Percentiles rank a stretch among this genome's conserved stretches.
These are phyloP conservation scores for Fomitopsis pinicola DNA, from an alignment of 1,284 basidiomycete species.

Conservation along the genomic window DNA sequence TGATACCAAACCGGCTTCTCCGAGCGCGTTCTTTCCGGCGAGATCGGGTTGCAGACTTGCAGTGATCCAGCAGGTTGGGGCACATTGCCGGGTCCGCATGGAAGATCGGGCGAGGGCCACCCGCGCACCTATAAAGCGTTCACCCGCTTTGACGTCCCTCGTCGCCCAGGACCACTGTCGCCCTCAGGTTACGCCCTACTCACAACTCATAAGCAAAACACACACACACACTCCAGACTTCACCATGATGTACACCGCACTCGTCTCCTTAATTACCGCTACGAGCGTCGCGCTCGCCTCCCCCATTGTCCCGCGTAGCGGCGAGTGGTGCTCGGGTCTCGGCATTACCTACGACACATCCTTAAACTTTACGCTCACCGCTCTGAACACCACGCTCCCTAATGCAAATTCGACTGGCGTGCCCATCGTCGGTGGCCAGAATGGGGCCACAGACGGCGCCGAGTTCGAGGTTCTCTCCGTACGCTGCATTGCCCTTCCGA, in stretches of 20 bases:
- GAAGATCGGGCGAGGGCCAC: background rate
- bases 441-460: slow-evolving; percentile 16
- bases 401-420: slow-evolving; percentile 22
- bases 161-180: background rate
- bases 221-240: background rate
- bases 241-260: slow-evolving; percentile 8
- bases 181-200: background rate
- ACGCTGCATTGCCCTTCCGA: background rate
- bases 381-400: slow-evolving; percentile 14
- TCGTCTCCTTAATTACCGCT: slow-evolving; percentile 7
- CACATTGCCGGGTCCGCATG: background rate
- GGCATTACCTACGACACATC: slow-evolving; percentile 19
- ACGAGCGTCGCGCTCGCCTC: slow-evolving; percentile 7
- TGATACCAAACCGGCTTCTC: background rate
- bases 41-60: background rate
- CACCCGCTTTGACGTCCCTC: background rate
- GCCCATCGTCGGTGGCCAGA: slow-evolving; percentile 19
- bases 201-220: background rate
- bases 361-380: slow-evolving; percentile 19
- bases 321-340: slow-evolving; percentile 16
- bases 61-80: background rate
- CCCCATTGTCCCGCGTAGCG: slow-evolving; percentile 1
- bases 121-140: background rate
- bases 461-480: slow-evolving; percentile 16
- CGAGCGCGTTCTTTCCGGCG: background rate